Evolutionary conservation across 2,329 filamentous ascomycete species (phyloP).

Genomic region (Cryphonectria parasitica): DNA sequence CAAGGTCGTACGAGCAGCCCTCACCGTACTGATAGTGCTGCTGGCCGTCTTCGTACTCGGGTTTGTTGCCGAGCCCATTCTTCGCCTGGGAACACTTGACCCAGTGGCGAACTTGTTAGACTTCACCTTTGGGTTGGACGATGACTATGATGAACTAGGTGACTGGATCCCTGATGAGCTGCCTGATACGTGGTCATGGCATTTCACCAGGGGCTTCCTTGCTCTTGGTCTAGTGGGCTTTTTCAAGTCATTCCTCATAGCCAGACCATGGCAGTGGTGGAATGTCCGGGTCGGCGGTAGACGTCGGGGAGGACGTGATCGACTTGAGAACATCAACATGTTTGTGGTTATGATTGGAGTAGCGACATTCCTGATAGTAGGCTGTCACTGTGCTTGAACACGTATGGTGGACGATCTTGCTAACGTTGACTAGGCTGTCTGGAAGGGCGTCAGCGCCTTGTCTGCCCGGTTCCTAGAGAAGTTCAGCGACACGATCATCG

Average conservation of each 20-base stretch:
- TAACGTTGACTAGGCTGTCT: conserved; percentile 64
- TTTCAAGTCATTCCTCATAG: conserved; percentile 74
- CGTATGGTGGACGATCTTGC: conserved; percentile 30
- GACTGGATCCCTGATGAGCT: conserved; percentile 49
- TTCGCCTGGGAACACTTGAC: conserved; percentile 79
- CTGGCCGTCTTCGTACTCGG: conserved; percentile 79
- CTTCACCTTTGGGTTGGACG: conserved; percentile 49
- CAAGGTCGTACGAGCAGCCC: conserved; percentile 64
- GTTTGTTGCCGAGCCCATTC: conserved; percentile 90
- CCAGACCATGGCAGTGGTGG: conserved; percentile 78
- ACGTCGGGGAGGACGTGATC: conserved; percentile 71
- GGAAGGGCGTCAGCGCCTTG: conserved; percentile 77
- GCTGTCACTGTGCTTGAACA: conserved; percentile 34
- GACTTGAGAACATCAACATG: conserved; percentile 79
- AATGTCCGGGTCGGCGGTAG: conserved; percentile 67
- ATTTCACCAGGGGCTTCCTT: conserved; percentile 89
- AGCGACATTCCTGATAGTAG: conserved; percentile 75
- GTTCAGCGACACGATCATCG: conserved; percentile 79
- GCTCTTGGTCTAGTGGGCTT: conserved; percentile 87
- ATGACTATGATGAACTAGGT: conserved; percentile 46
- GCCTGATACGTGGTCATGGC: conserved; percentile 71
- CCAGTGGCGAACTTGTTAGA: conserved; percentile 66
- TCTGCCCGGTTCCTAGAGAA: conserved; percentile 74
- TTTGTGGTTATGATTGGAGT: conserved; percentile 79
- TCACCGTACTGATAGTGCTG: conserved; percentile 75